Evolutionary conservation across 2,329 filamentous ascomycete genomes (phyloP).

Genomic region (Pseudogymnoascus sp.): DNA sequence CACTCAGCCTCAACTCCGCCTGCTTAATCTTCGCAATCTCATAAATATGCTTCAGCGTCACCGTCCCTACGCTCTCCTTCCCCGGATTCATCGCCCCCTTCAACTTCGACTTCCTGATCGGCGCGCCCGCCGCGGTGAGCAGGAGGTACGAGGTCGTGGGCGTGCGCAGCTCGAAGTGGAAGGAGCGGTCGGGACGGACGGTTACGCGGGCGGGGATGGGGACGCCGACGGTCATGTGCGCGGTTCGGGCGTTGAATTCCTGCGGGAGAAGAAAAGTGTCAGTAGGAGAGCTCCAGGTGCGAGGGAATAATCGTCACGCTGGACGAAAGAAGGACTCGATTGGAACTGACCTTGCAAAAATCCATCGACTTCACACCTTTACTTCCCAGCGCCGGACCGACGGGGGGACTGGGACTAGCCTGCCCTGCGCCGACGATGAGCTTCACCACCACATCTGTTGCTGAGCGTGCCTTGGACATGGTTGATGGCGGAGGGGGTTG

Average conservation of each 20-base stretch:
- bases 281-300: constrained; percentile 8
- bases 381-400: constrained; percentile 90
- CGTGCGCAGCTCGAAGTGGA: constrained; percentile 87
- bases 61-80: constrained; percentile 69
- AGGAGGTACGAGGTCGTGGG: constrained; percentile 90
- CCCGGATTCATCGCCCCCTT: constrained; percentile 70
- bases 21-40: constrained; percentile 98
- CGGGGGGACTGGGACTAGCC: constrained; percentile 87
- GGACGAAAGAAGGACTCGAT: background rate
- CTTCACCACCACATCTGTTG: constrained; percentile 74
- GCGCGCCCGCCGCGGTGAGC: constrained; percentile 71
- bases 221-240: constrained; percentile 72
- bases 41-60: constrained; percentile 92
- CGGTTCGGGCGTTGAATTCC: constrained; percentile 96
- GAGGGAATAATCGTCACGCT: background rate
- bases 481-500: background rate
- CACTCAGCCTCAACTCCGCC: constrained; percentile 64
- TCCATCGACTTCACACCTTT: constrained; percentile 99
- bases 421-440: constrained; percentile 95
- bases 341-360: constrained; percentile 77
- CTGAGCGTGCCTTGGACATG: constrained; percentile 30
- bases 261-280: constrained; percentile 33
- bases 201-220: constrained; percentile 87
- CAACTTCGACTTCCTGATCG: constrained; percentile 64
- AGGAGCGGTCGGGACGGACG: constrained; percentile 86